Evolutionary conservation across 2,329 filamentous ascomycete genomes (phyloP).

Genomic region (Colletotrichum costaricense): DNA sequence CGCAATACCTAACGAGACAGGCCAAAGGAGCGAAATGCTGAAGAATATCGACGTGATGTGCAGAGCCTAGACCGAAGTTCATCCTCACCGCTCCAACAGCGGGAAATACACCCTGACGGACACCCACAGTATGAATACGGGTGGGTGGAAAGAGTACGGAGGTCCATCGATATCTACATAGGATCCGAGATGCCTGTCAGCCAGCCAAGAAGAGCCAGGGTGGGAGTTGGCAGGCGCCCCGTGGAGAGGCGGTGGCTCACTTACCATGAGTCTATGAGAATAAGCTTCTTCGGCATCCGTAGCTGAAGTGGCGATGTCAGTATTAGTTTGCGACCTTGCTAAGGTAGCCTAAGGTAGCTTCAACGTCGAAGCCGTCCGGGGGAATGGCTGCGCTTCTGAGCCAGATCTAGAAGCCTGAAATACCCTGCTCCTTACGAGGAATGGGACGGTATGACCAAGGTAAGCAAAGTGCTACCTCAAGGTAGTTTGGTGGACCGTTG

Average conservation of each 20-base stretch:
- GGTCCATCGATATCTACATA: neutral
- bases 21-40: slow-evolving; percentile 20
- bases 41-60: slow-evolving; percentile 22
- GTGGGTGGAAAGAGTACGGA: neutral
- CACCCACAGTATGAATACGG: slow-evolving; percentile 4
- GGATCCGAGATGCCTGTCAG: neutral
- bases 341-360: slow-evolving; percentile 22
- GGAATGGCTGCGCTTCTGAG: slow-evolving; percentile 4
- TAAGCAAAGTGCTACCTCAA: neutral
- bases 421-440: slow-evolving; percentile 14
- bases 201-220: neutral
- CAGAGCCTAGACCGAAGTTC: slow-evolving; percentile 27
- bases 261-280: neutral
- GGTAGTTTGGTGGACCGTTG: slow-evolving; percentile 32
- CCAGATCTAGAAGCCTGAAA: slow-evolving; percentile 5
- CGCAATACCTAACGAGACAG: neutral
- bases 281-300: slow-evolving; percentile 30
- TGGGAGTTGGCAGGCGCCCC: slow-evolving; percentile 12
- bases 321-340: neutral
- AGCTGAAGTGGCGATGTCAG: slow-evolving; percentile 6
- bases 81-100: slow-evolving; percentile 25
- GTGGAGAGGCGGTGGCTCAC: slow-evolving; percentile 27
- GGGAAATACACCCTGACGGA: slow-evolving; percentile 12
- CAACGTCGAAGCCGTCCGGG: slow-evolving; percentile 16
- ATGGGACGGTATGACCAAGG: slow-evolving; percentile 12